phyloP scores from a whole-genome alignment of 345 rosid genomes.

The Pistacia atlantica region DNA sequence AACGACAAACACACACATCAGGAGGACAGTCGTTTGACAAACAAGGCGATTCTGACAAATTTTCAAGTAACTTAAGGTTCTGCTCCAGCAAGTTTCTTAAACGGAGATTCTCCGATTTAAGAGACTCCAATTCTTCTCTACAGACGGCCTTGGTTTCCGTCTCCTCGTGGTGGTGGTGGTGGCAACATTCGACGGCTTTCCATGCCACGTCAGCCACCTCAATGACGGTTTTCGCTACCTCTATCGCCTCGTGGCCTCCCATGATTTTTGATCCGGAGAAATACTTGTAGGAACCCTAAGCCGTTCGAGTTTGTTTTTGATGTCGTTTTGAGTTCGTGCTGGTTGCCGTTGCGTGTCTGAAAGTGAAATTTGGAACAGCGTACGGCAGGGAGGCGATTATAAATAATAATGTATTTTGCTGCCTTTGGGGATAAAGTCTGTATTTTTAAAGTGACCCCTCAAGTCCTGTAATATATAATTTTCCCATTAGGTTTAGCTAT shows the following conservation, averaged over 20 bases:
- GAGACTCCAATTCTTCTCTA: slow-evolving; percentile 50
- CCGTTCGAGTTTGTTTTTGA: background rate
- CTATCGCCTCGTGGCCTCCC: slow-evolving; percentile 66
- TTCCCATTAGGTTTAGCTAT: background rate
- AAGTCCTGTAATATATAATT: background rate
- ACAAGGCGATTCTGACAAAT: slow-evolving; percentile 70
- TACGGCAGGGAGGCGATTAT: background rate
- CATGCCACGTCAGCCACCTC: slow-evolving; percentile 98
- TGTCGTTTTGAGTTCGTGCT: background rate
- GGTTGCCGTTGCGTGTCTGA: slow-evolving; percentile 18
- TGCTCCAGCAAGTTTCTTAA: slow-evolving; percentile 65
- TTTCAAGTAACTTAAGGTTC: slow-evolving; percentile 68
- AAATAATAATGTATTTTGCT: too few relatives aligned
- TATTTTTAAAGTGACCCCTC: background rate
- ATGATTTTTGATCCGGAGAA: slow-evolving; percentile 10
- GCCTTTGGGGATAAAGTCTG: background rate
- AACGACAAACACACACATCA: slow-evolving; percentile 52
- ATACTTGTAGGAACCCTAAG: background rate
- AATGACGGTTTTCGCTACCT: slow-evolving; percentile 89
- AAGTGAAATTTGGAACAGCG: background rate
- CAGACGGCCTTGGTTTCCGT: slow-evolving; percentile 7
- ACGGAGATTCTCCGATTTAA: slow-evolving; percentile 67
- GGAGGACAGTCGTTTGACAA: slow-evolving; percentile 70
- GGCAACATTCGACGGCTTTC: slow-evolving; percentile 69
- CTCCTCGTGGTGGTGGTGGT: slow-evolving; percentile 50